phyloP scores from a whole-genome alignment of 1,284 basidiomycete genomes.

The Ustilago hordei region DNA sequence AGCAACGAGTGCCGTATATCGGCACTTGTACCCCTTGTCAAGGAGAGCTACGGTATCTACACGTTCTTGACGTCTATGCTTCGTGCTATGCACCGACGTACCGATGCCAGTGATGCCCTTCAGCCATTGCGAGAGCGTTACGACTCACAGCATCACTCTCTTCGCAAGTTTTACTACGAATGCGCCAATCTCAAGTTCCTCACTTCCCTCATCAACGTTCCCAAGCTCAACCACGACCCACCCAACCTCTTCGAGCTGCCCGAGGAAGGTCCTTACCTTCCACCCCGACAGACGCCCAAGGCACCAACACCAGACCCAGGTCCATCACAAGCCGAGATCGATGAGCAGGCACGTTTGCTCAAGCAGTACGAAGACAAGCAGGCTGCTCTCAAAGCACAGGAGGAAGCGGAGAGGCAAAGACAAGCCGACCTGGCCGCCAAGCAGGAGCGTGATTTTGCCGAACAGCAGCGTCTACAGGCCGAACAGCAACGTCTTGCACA shows the following conservation, averaged over 20 bases:
- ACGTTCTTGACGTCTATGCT: constrained; percentile 70
- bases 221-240: constrained; percentile 68
- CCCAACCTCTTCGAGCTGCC: constrained; percentile 68
- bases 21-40: constrained; percentile 67
- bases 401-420: constrained; percentile 84
- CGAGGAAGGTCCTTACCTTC: constrained; percentile 62
- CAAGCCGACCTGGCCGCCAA: constrained; percentile 82
- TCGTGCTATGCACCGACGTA: constrained; percentile 68
- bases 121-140: constrained; percentile 68
- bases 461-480: constrained; percentile 85
- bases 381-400: constrained; percentile 79
- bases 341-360: constrained; percentile 92
- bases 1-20: constrained; percentile 70
- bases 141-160: constrained; percentile 64
- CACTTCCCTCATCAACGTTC: constrained; percentile 69
- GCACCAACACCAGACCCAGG: constrained; percentile 56
- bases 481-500: constrained; percentile 89
- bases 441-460: constrained; percentile 90
- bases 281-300: constrained; percentile 57
- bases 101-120: constrained; percentile 67
- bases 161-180: constrained; percentile 69
- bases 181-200: constrained; percentile 69
- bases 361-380: constrained; percentile 98
- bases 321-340: constrained; percentile 76
- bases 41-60: constrained; percentile 70